A percentile compares a stretch with the other conserved stretches of the same genome.
These are phyloP conservation scores for Eucalyptus polybractea DNA, from an alignment of 345 rosid genomes.

Conservation along the genomic window DNA sequence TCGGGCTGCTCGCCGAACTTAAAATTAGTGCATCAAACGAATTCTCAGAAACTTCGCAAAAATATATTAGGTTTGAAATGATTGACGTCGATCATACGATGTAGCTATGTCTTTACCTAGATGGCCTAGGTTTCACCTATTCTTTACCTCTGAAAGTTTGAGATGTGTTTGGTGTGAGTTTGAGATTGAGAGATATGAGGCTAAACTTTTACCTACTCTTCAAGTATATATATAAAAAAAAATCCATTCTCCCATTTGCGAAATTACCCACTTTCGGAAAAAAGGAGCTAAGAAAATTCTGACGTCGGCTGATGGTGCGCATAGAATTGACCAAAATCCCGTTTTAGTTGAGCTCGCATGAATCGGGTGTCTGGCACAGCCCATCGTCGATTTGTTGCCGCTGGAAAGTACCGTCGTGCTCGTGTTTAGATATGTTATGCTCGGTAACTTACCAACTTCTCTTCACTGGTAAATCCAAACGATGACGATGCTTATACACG, in stretches of 20 bases:
- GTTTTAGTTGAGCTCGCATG: background rate
- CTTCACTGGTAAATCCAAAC: background rate
- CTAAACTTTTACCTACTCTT: background rate
- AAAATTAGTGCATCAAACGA: background rate
- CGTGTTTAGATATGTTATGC: background rate
- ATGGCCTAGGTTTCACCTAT: background rate
- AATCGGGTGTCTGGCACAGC: background rate
- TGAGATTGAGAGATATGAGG: background rate
- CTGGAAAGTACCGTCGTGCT: background rate
- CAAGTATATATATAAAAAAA: background rate
- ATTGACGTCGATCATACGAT: background rate
- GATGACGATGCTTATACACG: background rate
- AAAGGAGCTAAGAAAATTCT: no score
- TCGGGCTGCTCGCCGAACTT: background rate
- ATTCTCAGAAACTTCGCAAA: background rate
- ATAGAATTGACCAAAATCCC: background rate
- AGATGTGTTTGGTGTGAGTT: background rate
- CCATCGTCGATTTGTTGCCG: background rate
- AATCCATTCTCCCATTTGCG: background rate
- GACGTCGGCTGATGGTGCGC: background rate
- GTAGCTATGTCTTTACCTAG: background rate
- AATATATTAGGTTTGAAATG: background rate
- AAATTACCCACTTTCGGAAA: background rate
- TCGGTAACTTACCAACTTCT: background rate
- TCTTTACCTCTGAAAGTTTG: background rate